These are phyloP conservation scores for Mycena chlorophos DNA, from an alignment of 768 basidiomycete species.

Conservation along the genomic window DNA sequence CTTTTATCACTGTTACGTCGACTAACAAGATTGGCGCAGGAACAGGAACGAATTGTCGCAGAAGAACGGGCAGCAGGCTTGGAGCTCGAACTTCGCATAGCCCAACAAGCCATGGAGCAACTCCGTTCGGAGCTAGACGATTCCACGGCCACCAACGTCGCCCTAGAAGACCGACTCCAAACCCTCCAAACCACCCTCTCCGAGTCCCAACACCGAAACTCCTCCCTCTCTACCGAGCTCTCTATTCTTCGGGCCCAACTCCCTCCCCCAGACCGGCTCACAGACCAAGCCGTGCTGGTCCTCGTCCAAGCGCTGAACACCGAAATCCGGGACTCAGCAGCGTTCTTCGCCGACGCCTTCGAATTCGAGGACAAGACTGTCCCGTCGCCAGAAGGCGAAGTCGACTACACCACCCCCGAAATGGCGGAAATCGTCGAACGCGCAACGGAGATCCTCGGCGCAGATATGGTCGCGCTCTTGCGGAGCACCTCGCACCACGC, in stretches of 20 bases:
- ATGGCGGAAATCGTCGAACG: constrained; percentile 30
- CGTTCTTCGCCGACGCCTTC: constrained; percentile 46
- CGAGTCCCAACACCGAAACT: neutral
- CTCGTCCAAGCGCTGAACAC: constrained; percentile 49
- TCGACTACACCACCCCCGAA: constrained; percentile 18
- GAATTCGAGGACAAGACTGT: constrained; percentile 24
- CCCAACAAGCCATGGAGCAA: too few relatives aligned
- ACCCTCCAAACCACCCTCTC: too few relatives aligned
- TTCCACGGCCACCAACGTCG: too few relatives aligned
- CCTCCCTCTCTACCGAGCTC: neutral
- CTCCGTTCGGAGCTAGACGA: too few relatives aligned
- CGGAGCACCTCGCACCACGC: constrained; percentile 38
- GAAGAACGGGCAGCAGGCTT: too few relatives aligned
- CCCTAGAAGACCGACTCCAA: too few relatives aligned
- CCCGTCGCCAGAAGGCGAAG: constrained; percentile 9
- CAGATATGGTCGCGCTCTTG: constrained; percentile 41
- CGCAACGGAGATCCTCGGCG: constrained; percentile 31
- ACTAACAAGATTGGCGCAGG: too few relatives aligned
- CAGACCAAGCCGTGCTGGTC: constrained; percentile 31
- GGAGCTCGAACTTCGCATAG: too few relatives aligned
- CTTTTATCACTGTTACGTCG: too few relatives aligned
- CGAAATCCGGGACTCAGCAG: constrained; percentile 49
- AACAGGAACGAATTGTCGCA: too few relatives aligned
- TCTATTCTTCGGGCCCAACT: neutral
- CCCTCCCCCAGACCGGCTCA: constrained; percentile 11